A percentile compares a stretch with the other conserved stretches of the same genome.
phyloP scores from a whole-genome alignment of 129 eudicot genomes.

The Escallonia rubra region DNA sequence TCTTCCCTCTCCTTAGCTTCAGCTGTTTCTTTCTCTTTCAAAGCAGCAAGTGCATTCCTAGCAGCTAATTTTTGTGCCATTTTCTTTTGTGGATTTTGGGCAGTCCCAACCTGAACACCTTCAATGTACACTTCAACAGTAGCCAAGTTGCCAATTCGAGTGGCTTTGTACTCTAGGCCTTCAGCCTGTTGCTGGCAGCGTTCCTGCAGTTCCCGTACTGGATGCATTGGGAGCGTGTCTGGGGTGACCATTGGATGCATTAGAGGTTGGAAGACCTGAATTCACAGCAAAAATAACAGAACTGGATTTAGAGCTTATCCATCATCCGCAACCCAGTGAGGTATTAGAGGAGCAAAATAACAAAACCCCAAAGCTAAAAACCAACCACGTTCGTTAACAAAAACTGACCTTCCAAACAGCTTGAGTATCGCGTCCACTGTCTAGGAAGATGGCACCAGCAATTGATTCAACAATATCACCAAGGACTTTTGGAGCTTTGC shows the following conservation, averaged over 20 bases:
- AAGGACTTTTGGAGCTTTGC: constrained; percentile 98
- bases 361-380: background rate
- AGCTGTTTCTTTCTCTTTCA: constrained; percentile 62
- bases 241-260: constrained; percentile 98
- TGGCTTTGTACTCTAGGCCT: constrained; percentile 94
- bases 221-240: constrained; percentile 99
- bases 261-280: constrained; percentile 86
- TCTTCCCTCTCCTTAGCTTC: constrained; percentile 54
- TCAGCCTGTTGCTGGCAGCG: constrained; percentile 99
- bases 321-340: background rate
- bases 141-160: constrained; percentile 82
- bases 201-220: constrained; percentile 94
- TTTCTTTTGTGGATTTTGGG: constrained; percentile 92
- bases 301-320: background rate
- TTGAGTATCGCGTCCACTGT: constrained; percentile 60
- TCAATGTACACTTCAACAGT: constrained; percentile 85
- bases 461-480: constrained; percentile 97
- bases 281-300: constrained; percentile 1
- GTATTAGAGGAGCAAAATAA: background rate
- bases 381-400: background rate
- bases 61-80: constrained; percentile 99
- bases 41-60: constrained; percentile 78
- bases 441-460: constrained; percentile 96
- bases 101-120: constrained; percentile 76
- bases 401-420: constrained; percentile 81